phyloP scores from a whole-genome alignment of 352 stramenopile species.

The Phytophthora capsici region DNA sequence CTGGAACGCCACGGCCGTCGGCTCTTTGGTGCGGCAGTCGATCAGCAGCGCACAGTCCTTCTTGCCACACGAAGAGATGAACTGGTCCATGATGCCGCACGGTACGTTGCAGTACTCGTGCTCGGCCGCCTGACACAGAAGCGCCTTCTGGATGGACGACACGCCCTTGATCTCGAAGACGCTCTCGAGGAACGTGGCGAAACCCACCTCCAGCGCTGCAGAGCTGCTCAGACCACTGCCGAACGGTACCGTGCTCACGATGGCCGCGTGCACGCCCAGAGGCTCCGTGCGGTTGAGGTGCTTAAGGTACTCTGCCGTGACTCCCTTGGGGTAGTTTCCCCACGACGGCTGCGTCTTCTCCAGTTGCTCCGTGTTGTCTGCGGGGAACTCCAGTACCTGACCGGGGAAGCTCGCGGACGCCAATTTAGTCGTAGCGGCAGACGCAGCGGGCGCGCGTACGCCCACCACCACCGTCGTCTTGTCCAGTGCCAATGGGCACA shows the following conservation, averaged over 20 bases:
- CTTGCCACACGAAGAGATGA: constrained; percentile 92
- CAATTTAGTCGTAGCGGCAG: constrained; percentile 37
- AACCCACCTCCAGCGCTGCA: constrained; percentile 92
- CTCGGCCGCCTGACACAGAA: constrained; percentile 95
- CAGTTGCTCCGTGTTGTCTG: constrained; percentile 54
- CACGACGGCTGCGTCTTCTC: constrained; percentile 70
- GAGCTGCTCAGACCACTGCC: constrained; percentile 93
- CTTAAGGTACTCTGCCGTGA: constrained; percentile 91
- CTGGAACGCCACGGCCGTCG: constrained; percentile 83
- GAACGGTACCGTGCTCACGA: constrained; percentile 92
- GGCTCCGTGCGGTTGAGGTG: constrained; percentile 45
- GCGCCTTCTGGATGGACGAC: constrained; percentile 78
- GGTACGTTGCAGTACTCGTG: constrained; percentile 94
- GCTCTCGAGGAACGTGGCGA: constrained; percentile 92
- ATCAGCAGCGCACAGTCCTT: constrained; percentile 91
- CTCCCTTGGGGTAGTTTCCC: constrained; percentile 95
- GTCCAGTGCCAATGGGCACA: constrained; percentile 93
- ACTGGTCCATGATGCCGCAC: constrained; percentile 98
- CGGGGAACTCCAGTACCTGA: constrained; percentile 55
- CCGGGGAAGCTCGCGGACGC: constrained; percentile 69
- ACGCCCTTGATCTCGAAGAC: constrained; percentile 68
- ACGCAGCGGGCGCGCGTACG: constrained; percentile 35
- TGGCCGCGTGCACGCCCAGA: constrained; percentile 84
- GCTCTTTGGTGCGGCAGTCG: constrained; percentile 92
- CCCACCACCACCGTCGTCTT: constrained; percentile 91